phyloP scores from a whole-genome alignment of 2,329 filamentous ascomycete genomes.

The Epichloe sp. region DNA sequence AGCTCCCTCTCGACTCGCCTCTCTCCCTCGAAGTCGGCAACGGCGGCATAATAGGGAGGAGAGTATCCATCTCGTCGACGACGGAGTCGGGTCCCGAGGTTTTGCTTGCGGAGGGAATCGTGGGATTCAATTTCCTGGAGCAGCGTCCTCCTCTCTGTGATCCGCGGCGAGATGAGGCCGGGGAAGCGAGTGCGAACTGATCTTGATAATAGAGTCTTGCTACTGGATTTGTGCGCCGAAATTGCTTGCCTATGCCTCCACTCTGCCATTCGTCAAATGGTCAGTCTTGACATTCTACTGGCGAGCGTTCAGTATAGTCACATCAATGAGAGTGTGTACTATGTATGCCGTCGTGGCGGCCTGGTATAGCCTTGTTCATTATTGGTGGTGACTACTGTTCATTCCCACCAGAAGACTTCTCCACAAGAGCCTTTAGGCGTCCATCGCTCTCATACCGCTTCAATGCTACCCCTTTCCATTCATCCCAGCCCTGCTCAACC shows the following conservation, averaged over 20 bases:
- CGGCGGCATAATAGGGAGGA: conserved; percentile 34
- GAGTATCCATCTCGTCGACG: conserved; percentile 28
- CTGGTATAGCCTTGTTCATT: no score
- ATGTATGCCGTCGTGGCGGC: no score
- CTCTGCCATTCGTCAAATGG: no score
- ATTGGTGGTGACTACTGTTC: no score
- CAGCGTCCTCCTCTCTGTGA: background rate
- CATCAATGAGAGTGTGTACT: background rate
- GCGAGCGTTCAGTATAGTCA: background rate
- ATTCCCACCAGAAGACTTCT: no score
- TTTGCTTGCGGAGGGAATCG: conserved; percentile 34
- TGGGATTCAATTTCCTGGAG: conserved; percentile 31
- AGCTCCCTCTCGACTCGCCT: conserved; percentile 23
- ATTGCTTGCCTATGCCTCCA: no score
- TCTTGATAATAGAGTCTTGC: no score
- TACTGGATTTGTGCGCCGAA: no score
- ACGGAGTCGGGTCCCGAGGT: conserved; percentile 11
- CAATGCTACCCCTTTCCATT: conserved; percentile 5
- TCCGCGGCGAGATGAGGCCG: background rate
- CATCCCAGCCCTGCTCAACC: conserved; percentile 4
- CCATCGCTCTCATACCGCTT: no score
- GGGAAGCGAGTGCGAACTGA: background rate
- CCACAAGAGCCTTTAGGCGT: no score
- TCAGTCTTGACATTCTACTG: no score
- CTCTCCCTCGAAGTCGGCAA: conserved; percentile 31